Percentiles rank a stretch among this genome's conserved stretches.
Conservation (phyloP, 1,139 yeast genomes). For the Candida sp. region DNA sequence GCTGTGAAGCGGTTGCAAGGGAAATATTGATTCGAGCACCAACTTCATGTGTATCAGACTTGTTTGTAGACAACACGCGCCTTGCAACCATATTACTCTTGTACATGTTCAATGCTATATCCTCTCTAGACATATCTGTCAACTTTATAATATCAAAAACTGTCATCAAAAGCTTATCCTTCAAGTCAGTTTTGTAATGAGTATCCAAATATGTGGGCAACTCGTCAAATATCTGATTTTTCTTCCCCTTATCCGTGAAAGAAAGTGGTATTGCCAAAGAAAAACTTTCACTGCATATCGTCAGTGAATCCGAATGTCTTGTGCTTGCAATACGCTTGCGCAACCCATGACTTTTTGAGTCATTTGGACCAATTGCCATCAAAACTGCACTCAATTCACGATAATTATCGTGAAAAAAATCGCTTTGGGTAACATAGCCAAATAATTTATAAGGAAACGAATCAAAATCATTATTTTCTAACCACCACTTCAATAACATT, state of each 20-base stretch:
- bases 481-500: slow-evolving; percentile 42
- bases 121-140: slow-evolving; percentile 37
- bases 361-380: slow-evolving; percentile 16
- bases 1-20: slow-evolving; percentile 22
- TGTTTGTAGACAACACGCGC: slow-evolving; percentile 2
- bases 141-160: slow-evolving; percentile 27
- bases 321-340: slow-evolving; percentile 14
- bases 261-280: slow-evolving; percentile 42
- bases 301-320: slow-evolving; percentile 8
- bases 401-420: slow-evolving; percentile 26
- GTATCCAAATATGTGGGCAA: slow-evolving; percentile 11
- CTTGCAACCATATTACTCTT: slow-evolving; percentile 1
- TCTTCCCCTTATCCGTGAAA: slow-evolving; percentile 39
- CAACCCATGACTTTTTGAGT: slow-evolving; percentile 8
- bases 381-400: slow-evolving; percentile 33
- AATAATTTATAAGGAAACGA: slow-evolving; percentile 40
- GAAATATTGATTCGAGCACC: slow-evolving; percentile 18
- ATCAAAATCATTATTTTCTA: slow-evolving; percentile 22
- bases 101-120: slow-evolving; percentile 11
- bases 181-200: slow-evolving; percentile 12
- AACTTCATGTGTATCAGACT: slow-evolving; percentile 10
- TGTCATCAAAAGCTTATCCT: slow-evolving; percentile 15
- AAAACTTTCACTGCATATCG: slow-evolving; percentile 29
- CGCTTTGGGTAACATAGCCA: slow-evolving; percentile 20
- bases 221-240: slow-evolving; percentile 30